Percentiles rank a stretch among this genome's conserved stretches.
Conservation (phyloP, 2,329 filamentous ascomycete genomes). For the Clarireedia sp. region DNA sequence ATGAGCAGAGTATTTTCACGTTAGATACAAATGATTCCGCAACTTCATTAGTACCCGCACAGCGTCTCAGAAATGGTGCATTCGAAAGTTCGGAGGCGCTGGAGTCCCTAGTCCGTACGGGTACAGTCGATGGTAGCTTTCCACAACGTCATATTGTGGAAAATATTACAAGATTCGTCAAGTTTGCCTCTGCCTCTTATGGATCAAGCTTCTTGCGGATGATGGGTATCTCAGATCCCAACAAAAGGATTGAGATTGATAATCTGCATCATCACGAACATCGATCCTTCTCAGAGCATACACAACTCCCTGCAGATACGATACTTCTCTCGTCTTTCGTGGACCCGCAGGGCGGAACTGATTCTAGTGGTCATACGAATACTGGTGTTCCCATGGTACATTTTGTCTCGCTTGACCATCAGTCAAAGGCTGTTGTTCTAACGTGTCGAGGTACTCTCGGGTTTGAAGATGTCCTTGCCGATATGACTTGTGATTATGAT, state of each 20-base stretch:
- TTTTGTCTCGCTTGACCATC: constrained; percentile 48
- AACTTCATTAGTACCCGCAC: constrained; percentile 24
- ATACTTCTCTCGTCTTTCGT: constrained; percentile 50
- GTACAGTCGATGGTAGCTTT: constrained; percentile 50
- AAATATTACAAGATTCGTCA: constrained; percentile 58
- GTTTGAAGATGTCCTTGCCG: constrained; percentile 49
- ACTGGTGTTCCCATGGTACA: constrained; percentile 48
- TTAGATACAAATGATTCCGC: constrained; percentile 40
- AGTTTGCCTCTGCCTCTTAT: constrained; percentile 59
- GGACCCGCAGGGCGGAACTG: constrained; percentile 45
- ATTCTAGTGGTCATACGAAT: constrained; percentile 41
- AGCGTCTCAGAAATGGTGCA: constrained; percentile 27
- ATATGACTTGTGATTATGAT: constrained; percentile 50
- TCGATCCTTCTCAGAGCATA: constrained; percentile 56
- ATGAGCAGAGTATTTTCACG: constrained; percentile 49
- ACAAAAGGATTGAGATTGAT: constrained; percentile 28
- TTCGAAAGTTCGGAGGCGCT: constrained; percentile 24
- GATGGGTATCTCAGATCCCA: constrained; percentile 52
- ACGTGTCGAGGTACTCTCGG: constrained; percentile 48
- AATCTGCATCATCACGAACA: constrained; percentile 46
- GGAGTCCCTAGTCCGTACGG: constrained; percentile 34
- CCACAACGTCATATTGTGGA: constrained; percentile 50
- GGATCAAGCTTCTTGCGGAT: constrained; percentile 55
- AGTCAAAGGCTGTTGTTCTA: constrained; percentile 47
- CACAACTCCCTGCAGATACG: constrained; percentile 47